These are phyloP conservation scores for Xylariaceae sp. DNA, from an alignment of 2,329 filamentous ascomycete species.

Conservation along the genomic window DNA sequence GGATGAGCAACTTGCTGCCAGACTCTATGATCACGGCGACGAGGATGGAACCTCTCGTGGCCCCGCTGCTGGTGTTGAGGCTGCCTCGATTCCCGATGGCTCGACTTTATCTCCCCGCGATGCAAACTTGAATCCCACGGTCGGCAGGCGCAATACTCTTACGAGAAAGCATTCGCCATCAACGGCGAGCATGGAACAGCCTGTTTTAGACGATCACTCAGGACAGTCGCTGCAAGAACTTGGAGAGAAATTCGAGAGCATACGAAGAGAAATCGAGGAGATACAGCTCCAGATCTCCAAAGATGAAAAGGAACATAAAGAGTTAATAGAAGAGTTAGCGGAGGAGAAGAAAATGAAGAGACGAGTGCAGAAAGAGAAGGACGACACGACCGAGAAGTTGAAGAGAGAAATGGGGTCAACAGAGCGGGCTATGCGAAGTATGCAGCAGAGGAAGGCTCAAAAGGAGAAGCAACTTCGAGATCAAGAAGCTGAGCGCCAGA, in stretches of 20 bases:
- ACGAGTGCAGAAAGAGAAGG: slow-evolving; percentile 77
- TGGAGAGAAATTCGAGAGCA: slow-evolving; percentile 71
- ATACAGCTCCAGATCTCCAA: slow-evolving; percentile 63
- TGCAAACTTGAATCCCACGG: slow-evolving; percentile 39
- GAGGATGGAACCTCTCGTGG: slow-evolving; percentile 45
- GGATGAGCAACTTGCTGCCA: slow-evolving; percentile 43
- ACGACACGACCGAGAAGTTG: slow-evolving; percentile 80
- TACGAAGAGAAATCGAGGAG: slow-evolving; percentile 80
- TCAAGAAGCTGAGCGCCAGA: slow-evolving; percentile 62
- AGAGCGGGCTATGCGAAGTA: slow-evolving; percentile 74
- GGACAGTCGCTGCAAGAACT: slow-evolving; percentile 69
- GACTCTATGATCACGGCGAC: slow-evolving; percentile 41
- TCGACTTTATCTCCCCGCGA: slow-evolving; percentile 62
- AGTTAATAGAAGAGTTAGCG: slow-evolving; percentile 61
- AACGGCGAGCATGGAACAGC: slow-evolving; percentile 51
- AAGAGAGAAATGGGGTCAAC: slow-evolving; percentile 74
- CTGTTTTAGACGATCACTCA: slow-evolving; percentile 45
- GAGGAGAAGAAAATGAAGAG: slow-evolving; percentile 75
- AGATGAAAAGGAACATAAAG: slow-evolving; percentile 65
- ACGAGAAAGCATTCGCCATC: slow-evolving; percentile 73
- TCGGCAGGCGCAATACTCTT: slow-evolving; percentile 59
- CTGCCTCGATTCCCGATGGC: slow-evolving; percentile 56
- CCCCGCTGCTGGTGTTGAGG: slow-evolving; percentile 55
- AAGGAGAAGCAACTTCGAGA: slow-evolving; percentile 68
- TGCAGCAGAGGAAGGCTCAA: slow-evolving; percentile 71